phyloP scores from a whole-genome alignment of 2,329 filamentous ascomycete genomes.

The Corniculantispora saksenae region DNA sequence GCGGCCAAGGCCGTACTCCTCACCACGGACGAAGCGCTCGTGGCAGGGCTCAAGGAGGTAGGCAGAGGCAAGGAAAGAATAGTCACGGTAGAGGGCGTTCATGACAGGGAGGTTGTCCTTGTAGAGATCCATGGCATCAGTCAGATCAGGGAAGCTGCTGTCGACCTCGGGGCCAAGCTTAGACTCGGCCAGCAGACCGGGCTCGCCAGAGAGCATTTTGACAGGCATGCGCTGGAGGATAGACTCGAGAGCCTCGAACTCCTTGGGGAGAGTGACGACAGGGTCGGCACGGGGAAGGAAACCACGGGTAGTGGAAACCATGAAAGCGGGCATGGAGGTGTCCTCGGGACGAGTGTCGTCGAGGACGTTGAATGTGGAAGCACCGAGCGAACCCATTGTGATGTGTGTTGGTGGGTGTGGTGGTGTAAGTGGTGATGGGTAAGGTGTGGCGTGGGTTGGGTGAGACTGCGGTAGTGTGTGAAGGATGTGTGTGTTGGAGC shows the following conservation, averaged over 20 bases:
- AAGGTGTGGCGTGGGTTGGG: conserved; percentile 16
- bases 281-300: conserved; percentile 72
- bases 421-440: conserved; percentile 15
- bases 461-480: conserved; percentile 5
- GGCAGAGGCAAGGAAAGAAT: conserved; percentile 85
- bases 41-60: conserved; percentile 93
- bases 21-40: conserved; percentile 67
- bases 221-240: conserved; percentile 79
- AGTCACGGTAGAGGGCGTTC: conserved; percentile 88
- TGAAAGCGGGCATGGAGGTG: conserved; percentile 69
- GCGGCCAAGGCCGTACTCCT: conserved; percentile 76
- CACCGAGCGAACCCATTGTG: conserved; percentile 45
- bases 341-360: conserved; percentile 64
- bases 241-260: conserved; percentile 72
- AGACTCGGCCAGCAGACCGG: conserved; percentile 75
- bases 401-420: conserved; percentile 10
- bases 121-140: conserved; percentile 70
- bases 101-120: conserved; percentile 73
- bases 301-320: conserved; percentile 73
- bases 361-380: conserved; percentile 58
- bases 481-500: background rate
- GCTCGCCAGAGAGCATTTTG: conserved; percentile 68
- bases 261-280: conserved; percentile 64
- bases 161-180: conserved; percentile 75
- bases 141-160: conserved; percentile 75